Percentiles rank a stretch among this genome's conserved stretches.
Conservation (phyloP, 164 flowering plant species). For the Vitis riparia region DNA sequence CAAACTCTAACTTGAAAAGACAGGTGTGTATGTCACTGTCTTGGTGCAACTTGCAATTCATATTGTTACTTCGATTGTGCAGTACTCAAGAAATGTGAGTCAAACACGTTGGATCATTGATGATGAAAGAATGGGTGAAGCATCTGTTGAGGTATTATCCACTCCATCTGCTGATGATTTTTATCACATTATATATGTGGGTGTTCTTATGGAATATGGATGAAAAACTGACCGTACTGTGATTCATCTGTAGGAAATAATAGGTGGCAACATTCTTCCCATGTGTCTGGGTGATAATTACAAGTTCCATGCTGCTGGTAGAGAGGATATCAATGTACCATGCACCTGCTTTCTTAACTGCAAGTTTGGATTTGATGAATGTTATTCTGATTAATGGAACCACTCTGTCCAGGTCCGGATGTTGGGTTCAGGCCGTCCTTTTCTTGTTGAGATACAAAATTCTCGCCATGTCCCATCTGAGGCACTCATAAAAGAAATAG, state of each 20-base stretch:
- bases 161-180: background rate
- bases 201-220: background rate
- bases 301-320: conserved; percentile 99
- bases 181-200: background rate
- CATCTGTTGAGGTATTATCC: conserved; percentile 85
- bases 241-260: conserved; percentile 60
- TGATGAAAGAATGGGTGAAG: conserved; percentile 97
- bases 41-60: conserved; percentile 7
- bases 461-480: conserved; percentile 68
- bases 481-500: conserved; percentile 43
- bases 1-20: background rate
- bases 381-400: conserved; percentile 13
- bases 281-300: conserved; percentile 66
- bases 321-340: conserved; percentile 98
- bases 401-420: conserved; percentile 75
- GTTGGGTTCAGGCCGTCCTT: conserved; percentile 97
- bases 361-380: background rate
- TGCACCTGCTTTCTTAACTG: conserved; percentile 13
- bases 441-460: conserved; percentile 86
- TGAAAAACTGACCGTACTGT: conserved; percentile 1
- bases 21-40: background rate
- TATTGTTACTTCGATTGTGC: conserved; percentile 16
- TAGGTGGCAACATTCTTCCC: conserved; percentile 71
- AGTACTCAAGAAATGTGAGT: conserved; percentile 98
- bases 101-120: conserved; percentile 94